These are phyloP conservation scores for Clarireedia sp. DNA, from an alignment of 2,329 filamentous ascomycete genomes.

Conservation along the genomic window DNA sequence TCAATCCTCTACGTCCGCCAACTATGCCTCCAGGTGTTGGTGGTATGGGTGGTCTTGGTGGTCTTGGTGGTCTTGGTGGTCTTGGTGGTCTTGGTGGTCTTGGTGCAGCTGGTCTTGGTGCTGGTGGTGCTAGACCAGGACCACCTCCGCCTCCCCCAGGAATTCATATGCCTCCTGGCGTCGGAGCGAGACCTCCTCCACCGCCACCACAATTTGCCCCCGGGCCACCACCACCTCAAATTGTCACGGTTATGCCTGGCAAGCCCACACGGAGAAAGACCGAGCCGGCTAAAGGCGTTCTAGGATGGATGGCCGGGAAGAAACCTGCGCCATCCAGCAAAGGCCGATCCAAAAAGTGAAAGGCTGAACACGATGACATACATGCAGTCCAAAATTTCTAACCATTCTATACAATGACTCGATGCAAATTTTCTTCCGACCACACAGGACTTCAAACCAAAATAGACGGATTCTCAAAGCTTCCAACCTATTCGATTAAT, in stretches of 20 bases:
- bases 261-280: slow-evolving; percentile 12
- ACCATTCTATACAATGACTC: not conserved
- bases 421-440: not conserved
- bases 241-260: slow-evolving; percentile 7
- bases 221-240: slow-evolving; percentile 2
- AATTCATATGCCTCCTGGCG: not conserved
- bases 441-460: not conserved
- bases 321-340: slow-evolving; percentile 23
- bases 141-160: slow-evolving; percentile 14
- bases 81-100: slow-evolving; percentile 1
- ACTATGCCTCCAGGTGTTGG: slow-evolving; percentile 11
- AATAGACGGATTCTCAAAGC: not conserved
- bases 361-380: slow-evolving; percentile 2
- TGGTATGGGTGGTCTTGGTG: too few species aligned
- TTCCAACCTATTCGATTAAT: not conserved
- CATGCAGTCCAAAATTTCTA: not conserved
- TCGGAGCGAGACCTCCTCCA: slow-evolving; percentile 8
- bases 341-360: slow-evolving; percentile 26
- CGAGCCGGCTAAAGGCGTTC: slow-evolving; percentile 17
- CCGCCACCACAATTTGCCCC: slow-evolving; percentile 3
- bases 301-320: slow-evolving; percentile 25
- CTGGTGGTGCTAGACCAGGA: not conserved
- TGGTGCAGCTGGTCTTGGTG: too few species aligned
- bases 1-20: slow-evolving; percentile 5
- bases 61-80: too few species aligned